A percentile compares a stretch with the other conserved stretches of the same genome.
Evolutionary conservation across 1,139 yeast genomes (phyloP).

Genomic region (Cylindricascospora bacillispora): DNA sequence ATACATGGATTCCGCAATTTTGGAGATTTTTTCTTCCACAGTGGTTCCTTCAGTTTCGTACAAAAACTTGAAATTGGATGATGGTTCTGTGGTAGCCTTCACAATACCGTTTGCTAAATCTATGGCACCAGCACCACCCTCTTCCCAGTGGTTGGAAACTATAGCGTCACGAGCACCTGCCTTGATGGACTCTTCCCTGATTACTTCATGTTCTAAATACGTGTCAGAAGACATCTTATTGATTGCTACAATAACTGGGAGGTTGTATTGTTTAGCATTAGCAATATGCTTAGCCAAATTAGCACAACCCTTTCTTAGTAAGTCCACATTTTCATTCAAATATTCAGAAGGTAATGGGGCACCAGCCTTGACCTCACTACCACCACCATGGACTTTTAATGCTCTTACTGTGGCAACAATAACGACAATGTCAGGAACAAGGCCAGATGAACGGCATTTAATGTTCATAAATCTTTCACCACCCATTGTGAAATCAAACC

Average conservation of each 20-base stretch:
- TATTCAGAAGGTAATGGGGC: slow-evolving; percentile 80
- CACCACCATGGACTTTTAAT: slow-evolving; percentile 95
- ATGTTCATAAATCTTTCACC: slow-evolving; percentile 96
- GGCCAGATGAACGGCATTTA: slow-evolving; percentile 88
- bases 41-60: slow-evolving; percentile 56
- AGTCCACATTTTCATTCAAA: slow-evolving; percentile 72
- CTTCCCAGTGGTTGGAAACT: slow-evolving; percentile 95
- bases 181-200: slow-evolving; percentile 68
- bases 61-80: slow-evolving; percentile 52
- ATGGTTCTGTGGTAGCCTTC: slow-evolving; percentile 46
- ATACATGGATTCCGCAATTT: slow-evolving; percentile 64
- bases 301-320: slow-evolving; percentile 73
- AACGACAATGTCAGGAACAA: slow-evolving; percentile 83
- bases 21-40: slow-evolving; percentile 61
- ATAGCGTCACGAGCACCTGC: slow-evolving; percentile 97
- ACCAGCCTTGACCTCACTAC: slow-evolving; percentile 96
- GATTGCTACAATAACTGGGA: slow-evolving; percentile 93
- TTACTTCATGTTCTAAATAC: slow-evolving; percentile 69
- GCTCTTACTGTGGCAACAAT: slow-evolving; percentile 98
- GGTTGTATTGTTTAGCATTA: slow-evolving; percentile 76
- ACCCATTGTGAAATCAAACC: slow-evolving; percentile 98
- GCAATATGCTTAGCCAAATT: slow-evolving; percentile 85
- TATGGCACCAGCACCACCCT: slow-evolving; percentile 93
- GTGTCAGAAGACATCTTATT: slow-evolving; percentile 84
- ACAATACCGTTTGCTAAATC: slow-evolving; percentile 79